These are phyloP conservation scores for Hanseniaspora taiwanica DNA, from an alignment of 805 yeast species.

Conservation along the genomic window DNA sequence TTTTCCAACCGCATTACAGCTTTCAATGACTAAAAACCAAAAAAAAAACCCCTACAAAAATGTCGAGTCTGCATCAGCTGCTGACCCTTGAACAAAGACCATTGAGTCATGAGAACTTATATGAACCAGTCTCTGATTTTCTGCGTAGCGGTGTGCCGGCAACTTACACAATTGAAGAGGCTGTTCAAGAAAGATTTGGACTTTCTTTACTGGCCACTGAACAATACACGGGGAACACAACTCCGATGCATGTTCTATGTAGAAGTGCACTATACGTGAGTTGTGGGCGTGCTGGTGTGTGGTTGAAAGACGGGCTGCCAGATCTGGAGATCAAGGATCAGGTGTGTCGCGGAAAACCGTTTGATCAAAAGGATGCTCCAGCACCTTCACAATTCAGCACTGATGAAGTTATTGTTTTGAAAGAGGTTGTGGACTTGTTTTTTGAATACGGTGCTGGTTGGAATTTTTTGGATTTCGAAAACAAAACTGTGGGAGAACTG, in stretches of 20 bases:
- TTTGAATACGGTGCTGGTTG: slow-evolving; percentile 88
- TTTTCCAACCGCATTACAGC: too few relatives aligned
- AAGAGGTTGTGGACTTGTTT: slow-evolving; percentile 45
- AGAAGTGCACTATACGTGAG: slow-evolving; percentile 30
- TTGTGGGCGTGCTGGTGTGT: slow-evolving; percentile 1
- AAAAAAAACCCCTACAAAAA: slow-evolving; percentile 11
- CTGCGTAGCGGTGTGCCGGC: slow-evolving; percentile 63
- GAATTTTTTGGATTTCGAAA: slow-evolving; percentile 60
- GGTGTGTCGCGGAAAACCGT: too few relatives aligned
- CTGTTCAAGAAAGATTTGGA: slow-evolving; percentile 39
- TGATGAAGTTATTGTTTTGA: slow-evolving; percentile 33
- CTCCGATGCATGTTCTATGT: slow-evolving; percentile 64
- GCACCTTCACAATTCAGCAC: slow-evolving; percentile 18
- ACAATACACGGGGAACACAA: slow-evolving; percentile 40
- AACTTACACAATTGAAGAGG: slow-evolving; percentile 72
- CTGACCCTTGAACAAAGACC: slow-evolving; percentile 42
- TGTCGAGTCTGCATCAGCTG: slow-evolving; percentile 65
- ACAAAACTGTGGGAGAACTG: slow-evolving; percentile 79
- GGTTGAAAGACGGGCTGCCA: neutral
- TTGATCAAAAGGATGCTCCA: neutral
- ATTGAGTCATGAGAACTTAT: slow-evolving; percentile 28
- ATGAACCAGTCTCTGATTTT: slow-evolving; percentile 32
- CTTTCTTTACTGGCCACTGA: slow-evolving; percentile 5
- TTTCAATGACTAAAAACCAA: neutral
- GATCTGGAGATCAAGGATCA: neutral